phyloP scores from a whole-genome alignment of 768 basidiomycete genomes.

The Termitomyces sp. region DNA sequence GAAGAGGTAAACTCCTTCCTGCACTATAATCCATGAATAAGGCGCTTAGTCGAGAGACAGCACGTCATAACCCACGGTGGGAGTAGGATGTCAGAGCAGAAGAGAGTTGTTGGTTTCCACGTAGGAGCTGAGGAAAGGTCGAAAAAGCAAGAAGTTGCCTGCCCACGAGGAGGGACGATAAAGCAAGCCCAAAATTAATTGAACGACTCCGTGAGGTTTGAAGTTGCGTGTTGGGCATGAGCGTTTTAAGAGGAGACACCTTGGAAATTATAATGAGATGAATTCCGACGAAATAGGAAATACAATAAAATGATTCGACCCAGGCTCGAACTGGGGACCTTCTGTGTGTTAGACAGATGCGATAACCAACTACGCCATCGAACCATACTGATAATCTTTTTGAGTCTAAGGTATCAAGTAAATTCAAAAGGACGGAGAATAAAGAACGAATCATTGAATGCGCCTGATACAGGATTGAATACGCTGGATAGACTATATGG shows the following conservation, averaged over 20 bases:
- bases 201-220: not conserved
- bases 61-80: slow-evolving; percentile 51
- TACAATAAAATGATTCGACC: slow-evolving; percentile 12
- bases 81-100: slow-evolving; percentile 78
- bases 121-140: slow-evolving; percentile 44
- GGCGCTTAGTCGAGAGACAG: not conserved
- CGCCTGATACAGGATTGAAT: no score
- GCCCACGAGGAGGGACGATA: slow-evolving; percentile 37
- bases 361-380: slow-evolving; percentile 82
- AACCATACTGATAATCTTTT: no score
- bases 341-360: slow-evolving; percentile 67
- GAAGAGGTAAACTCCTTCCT: slow-evolving; percentile 84
- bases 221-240: slow-evolving; percentile 10
- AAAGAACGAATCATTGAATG: no score
- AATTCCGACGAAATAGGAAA: not conserved
- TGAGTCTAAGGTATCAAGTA: no score
- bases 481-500: no score
- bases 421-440: no score
- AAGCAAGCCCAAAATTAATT: slow-evolving; percentile 17
- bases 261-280: no score
- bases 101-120: slow-evolving; percentile 69
- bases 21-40: slow-evolving; percentile 44
- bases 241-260: not conserved
- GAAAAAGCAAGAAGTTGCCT: slow-evolving; percentile 50
- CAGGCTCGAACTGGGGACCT: slow-evolving; percentile 18